phyloP scores from a whole-genome alignment of 306 rosid species.

The Heteromeles arbutifolia region DNA sequence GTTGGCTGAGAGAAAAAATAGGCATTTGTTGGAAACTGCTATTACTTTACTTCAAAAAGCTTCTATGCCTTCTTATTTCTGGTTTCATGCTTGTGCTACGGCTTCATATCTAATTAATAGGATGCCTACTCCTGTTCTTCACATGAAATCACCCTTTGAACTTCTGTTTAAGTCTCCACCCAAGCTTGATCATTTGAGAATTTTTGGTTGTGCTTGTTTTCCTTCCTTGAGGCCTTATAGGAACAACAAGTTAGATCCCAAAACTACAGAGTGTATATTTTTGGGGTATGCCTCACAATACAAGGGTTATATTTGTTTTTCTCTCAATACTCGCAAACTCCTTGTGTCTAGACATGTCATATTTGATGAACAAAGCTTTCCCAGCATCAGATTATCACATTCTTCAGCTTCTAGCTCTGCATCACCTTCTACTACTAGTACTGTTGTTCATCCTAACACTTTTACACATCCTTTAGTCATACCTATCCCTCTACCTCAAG shows the following conservation, averaged over 20 bases:
- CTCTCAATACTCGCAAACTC: background rate
- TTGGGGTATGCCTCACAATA: background rate
- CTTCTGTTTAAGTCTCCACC: background rate
- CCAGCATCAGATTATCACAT: accelerated
- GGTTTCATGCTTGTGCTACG: background rate
- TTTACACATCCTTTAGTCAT: too few relatives aligned
- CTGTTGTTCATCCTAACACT: too few relatives aligned
- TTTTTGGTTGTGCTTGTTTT: background rate
- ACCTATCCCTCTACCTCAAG: too few relatives aligned
- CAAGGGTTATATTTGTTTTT: background rate
- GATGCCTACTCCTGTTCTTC: background rate
- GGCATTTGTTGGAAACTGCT: background rate
- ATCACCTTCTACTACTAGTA: background rate
- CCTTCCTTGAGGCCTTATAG: background rate
- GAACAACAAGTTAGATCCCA: background rate
- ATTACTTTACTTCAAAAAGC: background rate
- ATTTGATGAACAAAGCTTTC: background rate
- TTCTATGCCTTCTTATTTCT: background rate
- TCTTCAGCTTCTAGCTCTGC: background rate
- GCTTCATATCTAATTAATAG: background rate
- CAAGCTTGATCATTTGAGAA: background rate
- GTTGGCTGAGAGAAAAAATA: background rate
- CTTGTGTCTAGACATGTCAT: background rate
- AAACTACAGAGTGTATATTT: background rate
- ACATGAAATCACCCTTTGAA: background rate